Base-by-base conservation (phyloP, 1,284 basidiomycete species). In the Melampsora americana region DNA sequence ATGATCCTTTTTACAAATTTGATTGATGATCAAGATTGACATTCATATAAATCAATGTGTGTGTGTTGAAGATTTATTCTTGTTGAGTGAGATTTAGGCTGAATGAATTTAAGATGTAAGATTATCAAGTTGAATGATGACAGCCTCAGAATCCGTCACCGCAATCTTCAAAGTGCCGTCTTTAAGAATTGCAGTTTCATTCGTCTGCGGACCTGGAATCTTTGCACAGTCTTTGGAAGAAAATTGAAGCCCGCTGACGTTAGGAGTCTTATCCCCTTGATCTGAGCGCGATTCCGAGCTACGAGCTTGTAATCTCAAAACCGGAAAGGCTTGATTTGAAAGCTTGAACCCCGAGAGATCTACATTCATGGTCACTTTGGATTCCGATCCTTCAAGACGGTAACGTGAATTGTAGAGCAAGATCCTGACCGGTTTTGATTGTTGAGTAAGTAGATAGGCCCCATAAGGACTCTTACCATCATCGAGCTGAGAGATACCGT, bases 401-500 rank as follows among this genome's bases (percentile, higher is more conserved):
- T 62, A 61, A 14, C 60, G 32, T 5, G 69, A 71, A 23, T 71
- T 62, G 42, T 71, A 71, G 20, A 71, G 16, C 30, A 71, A 39
- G 3, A 71, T 39, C 48, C 60, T 35, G 2, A 61, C 18, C n/a
- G 59, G 18, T 64, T 28, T 26, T 32, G 60, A 30, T 14, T 44
- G 26, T 61, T 42, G 16, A 64, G n/a, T 23, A 26, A 44, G 23
- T 23, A 56, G 11, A 79, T 86, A 86, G 5, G 81, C 81, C 3
- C 82, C 85, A 26, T 84, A 75, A 35, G 81, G 79, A 20, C 81
- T 79, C 11, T 81, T 79, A 32, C 83, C 83, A 77, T 84, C 79
- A 79, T 85, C 85, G 53, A 86, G 82, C 81, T 82, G 83, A 7
- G 82, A 80, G 48, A 86, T 32, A 77, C 39, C 76, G 28, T 69